Percentiles rank a stretch among this genome's conserved stretches.
Evolutionary conservation across 805 yeast species (phyloP).

Genomic region (Zygosaccharomyces gambellarensis): DNA sequence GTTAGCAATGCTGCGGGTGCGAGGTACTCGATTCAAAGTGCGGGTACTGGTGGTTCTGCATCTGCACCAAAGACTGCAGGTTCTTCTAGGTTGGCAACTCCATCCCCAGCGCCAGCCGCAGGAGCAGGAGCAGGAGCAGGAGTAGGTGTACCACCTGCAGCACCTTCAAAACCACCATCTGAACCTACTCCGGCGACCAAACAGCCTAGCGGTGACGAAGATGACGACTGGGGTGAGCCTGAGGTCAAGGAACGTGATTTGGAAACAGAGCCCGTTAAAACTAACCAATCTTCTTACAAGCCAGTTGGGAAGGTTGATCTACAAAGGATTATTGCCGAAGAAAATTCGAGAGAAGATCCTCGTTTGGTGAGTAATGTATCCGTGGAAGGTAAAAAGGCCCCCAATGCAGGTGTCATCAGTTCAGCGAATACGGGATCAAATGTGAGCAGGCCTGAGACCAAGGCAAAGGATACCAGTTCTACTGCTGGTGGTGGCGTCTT

Average conservation of each 20-base stretch:
- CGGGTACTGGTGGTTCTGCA: slow-evolving; percentile 21
- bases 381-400: slow-evolving; percentile 20
- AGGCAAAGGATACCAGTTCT: slow-evolving; percentile 31
- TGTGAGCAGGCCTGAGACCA: slow-evolving; percentile 33
- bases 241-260: slow-evolving; percentile 46
- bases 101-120: slow-evolving; percentile 18
- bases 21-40: slow-evolving; percentile 64
- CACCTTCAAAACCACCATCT: slow-evolving; percentile 3
- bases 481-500: slow-evolving; percentile 35
- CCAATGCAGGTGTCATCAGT: slow-evolving; percentile 32
- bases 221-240: slow-evolving; percentile 44
- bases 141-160: slow-evolving; percentile 14
- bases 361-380: slow-evolving; percentile 32
- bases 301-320: slow-evolving; percentile 60
- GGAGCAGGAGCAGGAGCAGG: slow-evolving; percentile 14
- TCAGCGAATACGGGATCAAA: slow-evolving; percentile 11
- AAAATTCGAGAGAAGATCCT: slow-evolving; percentile 41
- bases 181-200: slow-evolving; percentile 14
- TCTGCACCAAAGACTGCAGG: slow-evolving; percentile 28
- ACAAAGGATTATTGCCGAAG: slow-evolving; percentile 41
- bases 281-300: slow-evolving; percentile 47
- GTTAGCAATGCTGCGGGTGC: slow-evolving; percentile 95
- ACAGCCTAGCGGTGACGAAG: slow-evolving; percentile 21
- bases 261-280: slow-evolving; percentile 41
- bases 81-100: slow-evolving; percentile 19